Conservation (phyloP, 768 basidiomycete species). For the Mycena rebaudengoi region DNA sequence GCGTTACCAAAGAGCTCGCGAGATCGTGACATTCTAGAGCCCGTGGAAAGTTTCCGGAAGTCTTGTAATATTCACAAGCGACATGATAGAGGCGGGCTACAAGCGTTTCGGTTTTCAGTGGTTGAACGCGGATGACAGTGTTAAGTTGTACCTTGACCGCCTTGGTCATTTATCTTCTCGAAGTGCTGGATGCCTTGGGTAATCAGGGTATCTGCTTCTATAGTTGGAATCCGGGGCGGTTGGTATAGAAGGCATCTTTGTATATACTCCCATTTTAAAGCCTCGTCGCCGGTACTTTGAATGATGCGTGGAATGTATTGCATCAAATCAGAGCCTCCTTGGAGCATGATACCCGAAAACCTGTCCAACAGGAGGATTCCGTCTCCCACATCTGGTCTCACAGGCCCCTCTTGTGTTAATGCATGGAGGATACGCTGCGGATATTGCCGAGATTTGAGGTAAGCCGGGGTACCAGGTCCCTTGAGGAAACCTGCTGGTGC, state of each 20-base stretch:
- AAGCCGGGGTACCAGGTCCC: not conserved
- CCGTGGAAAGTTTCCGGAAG: no score
- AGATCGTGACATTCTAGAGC: no score
- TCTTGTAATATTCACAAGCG: no score
- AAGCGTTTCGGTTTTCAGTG: not conserved
- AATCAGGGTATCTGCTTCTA: not conserved
- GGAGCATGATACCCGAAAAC: not conserved
- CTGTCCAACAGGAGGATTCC: not conserved
- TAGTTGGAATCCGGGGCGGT: not conserved
- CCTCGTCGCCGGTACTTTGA: not conserved
- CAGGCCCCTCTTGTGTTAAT: not conserved
- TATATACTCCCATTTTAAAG: not conserved
- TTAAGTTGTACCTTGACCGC: not conserved
- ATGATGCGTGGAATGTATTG: not conserved
- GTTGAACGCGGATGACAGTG: no score
- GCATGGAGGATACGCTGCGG: not conserved
- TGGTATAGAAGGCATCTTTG: not conserved
- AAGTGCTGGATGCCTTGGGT: not conserved
- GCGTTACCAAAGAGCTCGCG: no score
- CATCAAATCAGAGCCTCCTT: not conserved
- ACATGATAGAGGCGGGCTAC: not conserved
- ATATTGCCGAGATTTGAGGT: slow-evolving; percentile 2
- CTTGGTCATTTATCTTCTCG: not conserved
- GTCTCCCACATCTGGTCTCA: not conserved
- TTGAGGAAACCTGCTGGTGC: not conserved